A percentile compares a stretch with the other conserved stretches of the same genome.
phyloP scores from a whole-genome alignment of 306 rosid genomes.

The Macrotyloma uniflorum region DNA sequence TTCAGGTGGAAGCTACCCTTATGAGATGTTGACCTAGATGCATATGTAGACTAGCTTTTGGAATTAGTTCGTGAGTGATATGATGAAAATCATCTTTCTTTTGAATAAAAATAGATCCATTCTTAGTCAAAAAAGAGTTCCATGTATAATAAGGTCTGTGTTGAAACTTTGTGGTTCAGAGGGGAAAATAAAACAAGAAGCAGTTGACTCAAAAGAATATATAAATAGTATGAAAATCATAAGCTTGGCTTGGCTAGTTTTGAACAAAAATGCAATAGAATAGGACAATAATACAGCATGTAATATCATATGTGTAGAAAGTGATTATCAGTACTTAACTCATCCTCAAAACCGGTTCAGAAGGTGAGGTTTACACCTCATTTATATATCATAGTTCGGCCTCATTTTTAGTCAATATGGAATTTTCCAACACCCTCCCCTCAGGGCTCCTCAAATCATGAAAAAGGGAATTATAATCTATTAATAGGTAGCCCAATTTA shows the following conservation, averaged over 20 bases:
- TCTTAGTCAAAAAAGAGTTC: slow-evolving; percentile 39
- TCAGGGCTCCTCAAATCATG: too few relatives aligned
- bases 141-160: neutral
- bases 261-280: neutral
- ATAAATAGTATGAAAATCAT: neutral
- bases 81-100: neutral
- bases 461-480: too few relatives aligned
- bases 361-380: too few relatives aligned
- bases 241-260: neutral
- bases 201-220: slow-evolving; percentile 5
- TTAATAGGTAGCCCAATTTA: too few relatives aligned
- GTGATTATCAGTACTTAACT: too few relatives aligned
- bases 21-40: slow-evolving; percentile 26
- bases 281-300: neutral
- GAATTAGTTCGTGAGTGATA: neutral
- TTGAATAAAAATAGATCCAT: slow-evolving; percentile 9
- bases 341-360: too few relatives aligned
- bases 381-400: too few relatives aligned
- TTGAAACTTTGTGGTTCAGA: slow-evolving; percentile 17
- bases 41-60: slow-evolving; percentile 7
- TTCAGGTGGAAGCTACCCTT: slow-evolving; percentile 7
- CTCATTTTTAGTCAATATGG: too few relatives aligned
- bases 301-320: neutral
- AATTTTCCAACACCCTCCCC: too few relatives aligned
- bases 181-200: neutral